These are phyloP conservation scores for Draba incana DNA, from an alignment of 345 rosid genomes.

Conservation along the genomic window DNA sequence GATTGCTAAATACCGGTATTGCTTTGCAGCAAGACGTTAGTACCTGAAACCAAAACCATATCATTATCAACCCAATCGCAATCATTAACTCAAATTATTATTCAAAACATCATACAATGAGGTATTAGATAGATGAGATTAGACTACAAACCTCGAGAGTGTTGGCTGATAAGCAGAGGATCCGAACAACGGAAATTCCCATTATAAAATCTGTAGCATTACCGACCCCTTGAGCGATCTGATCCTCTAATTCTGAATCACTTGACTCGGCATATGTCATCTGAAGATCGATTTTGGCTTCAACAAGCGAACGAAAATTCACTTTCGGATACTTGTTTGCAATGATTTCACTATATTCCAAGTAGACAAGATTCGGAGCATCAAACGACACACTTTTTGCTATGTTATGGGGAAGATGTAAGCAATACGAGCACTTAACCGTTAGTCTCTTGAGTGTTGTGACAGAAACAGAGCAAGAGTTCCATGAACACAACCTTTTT, in stretches of 20 bases:
- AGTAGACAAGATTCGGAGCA: conserved; percentile 16
- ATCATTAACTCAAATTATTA: not conserved
- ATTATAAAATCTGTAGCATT: conserved; percentile 12
- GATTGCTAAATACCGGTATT: conserved; percentile 5
- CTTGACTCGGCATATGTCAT: not conserved
- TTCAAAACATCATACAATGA: too few species aligned
- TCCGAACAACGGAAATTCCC: not conserved
- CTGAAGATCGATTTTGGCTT: conserved; percentile 25
- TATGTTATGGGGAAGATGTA: not conserved
- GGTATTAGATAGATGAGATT: not conserved
- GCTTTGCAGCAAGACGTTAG: conserved; percentile 7
- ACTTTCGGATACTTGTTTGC: not conserved
- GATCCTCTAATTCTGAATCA: not conserved
- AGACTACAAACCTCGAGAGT: conserved; percentile 14
- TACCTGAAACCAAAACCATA: conserved; percentile 14
- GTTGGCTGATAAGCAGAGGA: conserved; percentile 2
- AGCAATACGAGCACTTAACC: too few species aligned
- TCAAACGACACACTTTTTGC: not conserved
- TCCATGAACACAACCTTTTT: not conserved
- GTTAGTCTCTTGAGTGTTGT: conserved; percentile 18
- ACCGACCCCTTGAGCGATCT: not conserved
- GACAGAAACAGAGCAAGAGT: conserved; percentile 2
- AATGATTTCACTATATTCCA: not conserved
- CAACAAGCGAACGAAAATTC: conserved; percentile 17
- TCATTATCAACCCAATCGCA: not conserved